Evolutionary conservation across 768 basidiomycete genomes (phyloP).

Genomic region (Infundibulicybe gibba): DNA sequence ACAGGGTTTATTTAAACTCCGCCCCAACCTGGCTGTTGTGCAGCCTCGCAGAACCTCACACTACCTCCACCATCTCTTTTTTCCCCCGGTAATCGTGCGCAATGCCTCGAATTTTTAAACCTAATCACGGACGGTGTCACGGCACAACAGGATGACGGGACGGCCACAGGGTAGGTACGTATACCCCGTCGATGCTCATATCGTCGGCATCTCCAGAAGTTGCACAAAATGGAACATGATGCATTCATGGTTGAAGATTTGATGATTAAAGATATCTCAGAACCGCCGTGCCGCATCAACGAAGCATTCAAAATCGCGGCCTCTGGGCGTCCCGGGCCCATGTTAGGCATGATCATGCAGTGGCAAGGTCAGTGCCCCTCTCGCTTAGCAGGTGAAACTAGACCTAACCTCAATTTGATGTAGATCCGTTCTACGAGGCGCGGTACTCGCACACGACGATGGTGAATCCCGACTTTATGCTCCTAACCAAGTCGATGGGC

Average conservation of each 20-base stretch:
- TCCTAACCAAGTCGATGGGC: conserved; percentile 86
- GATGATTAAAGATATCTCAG: conserved; percentile 96
- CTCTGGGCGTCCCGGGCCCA: conserved; percentile 94
- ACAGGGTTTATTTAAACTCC: too few relatives aligned
- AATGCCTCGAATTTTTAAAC: too few relatives aligned
- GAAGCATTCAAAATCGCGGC: conserved; percentile 99
- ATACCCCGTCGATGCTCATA: conserved; percentile 78
- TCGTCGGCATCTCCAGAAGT: conserved; percentile 92
- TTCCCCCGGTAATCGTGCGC: too few relatives aligned
- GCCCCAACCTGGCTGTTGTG: too few relatives aligned
- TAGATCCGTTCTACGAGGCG: conserved; percentile 92
- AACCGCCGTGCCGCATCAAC: conserved; percentile 93
- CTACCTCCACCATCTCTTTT: too few relatives aligned
- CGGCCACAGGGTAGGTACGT: conserved; percentile 88
- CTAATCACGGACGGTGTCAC: too few relatives aligned
- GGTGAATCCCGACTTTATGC: conserved; percentile 94
- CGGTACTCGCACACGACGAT: conserved; percentile 97
- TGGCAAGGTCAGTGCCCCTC: conserved; percentile 77
- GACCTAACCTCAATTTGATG: background rate
- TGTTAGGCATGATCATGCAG: conserved; percentile 98
- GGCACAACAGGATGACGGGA: too few relatives aligned
- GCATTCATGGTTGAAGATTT: too few relatives aligned
- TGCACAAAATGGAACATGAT: conserved; percentile 99
- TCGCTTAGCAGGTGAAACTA: background rate
- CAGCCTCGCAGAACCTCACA: too few relatives aligned